A percentile compares a stretch with the other conserved stretches of the same genome.
Conservation (phyloP, 257 asterid species). For the Leonotis leonurus region DNA sequence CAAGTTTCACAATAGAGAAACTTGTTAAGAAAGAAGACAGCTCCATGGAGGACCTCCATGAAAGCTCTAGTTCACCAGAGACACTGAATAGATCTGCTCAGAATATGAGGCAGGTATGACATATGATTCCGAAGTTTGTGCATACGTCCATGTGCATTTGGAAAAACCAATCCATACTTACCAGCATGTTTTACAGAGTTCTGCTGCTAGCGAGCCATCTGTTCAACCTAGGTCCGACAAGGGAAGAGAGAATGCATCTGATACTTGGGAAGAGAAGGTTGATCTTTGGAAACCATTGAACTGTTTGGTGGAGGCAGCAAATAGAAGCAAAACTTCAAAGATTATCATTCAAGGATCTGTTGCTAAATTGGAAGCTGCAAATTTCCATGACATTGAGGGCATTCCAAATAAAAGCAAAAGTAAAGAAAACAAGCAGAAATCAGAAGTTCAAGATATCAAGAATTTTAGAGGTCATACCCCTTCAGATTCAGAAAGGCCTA, state of each 20-base stretch:
- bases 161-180: constrained; percentile 11
- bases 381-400: constrained; percentile 41
- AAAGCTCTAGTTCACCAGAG: constrained; percentile 79
- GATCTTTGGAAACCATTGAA: constrained; percentile 73
- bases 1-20: constrained; percentile 41
- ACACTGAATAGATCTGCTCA: constrained; percentile 48
- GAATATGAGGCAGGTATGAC: constrained; percentile 65
- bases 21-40: constrained; percentile 51
- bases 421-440: constrained; percentile 43
- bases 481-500: constrained; percentile 51
- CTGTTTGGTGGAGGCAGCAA: constrained; percentile 80
- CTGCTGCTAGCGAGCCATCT: constrained; percentile 48
- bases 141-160: background rate
- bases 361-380: constrained; percentile 36
- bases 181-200: constrained; percentile 42
- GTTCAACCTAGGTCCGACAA: constrained; percentile 34
- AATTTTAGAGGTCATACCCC: constrained; percentile 23
- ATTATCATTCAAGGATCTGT: constrained; percentile 38
- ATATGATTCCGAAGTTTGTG: constrained; percentile 18
- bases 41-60: constrained; percentile 45
- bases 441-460: constrained; percentile 39
- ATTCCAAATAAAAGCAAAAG: constrained; percentile 37
- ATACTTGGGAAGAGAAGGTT: constrained; percentile 44
- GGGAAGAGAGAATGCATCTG: constrained; percentile 37
- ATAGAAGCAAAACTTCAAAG: constrained; percentile 62